Percentiles rank a stretch among this genome's conserved stretches.
Evolutionary conservation across 257 asterid genomes (phyloP).

Genomic region (Leptodermis oblonga): DNA sequence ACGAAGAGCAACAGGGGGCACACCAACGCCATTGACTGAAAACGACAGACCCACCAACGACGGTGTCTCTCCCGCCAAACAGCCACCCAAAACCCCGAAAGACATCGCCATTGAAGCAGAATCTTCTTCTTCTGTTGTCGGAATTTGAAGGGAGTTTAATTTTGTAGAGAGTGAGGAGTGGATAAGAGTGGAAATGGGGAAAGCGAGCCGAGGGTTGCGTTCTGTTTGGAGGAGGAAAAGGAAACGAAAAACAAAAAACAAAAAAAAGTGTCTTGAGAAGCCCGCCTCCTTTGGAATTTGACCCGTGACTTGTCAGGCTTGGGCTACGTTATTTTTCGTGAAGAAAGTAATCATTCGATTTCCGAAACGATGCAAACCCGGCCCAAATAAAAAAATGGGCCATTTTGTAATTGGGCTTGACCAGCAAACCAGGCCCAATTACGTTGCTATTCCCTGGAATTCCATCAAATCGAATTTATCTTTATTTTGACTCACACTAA

Average conservation of each 20-base stretch:
- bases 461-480: no score
- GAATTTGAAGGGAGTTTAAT: not conserved
- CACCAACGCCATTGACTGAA: not conserved
- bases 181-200: conserved; percentile 31
- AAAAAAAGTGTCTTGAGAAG: not conserved
- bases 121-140: not conserved
- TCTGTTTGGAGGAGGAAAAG: no score
- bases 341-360: no score
- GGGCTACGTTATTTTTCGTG: not conserved
- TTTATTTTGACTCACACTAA: no score
- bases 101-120: conserved; percentile 55
- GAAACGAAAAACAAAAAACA: no score
- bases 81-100: conserved; percentile 32
- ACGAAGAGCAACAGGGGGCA: conserved; percentile 6
- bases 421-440: no score
- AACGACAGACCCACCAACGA: conserved; percentile 32
- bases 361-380: not conserved
- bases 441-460: no score
- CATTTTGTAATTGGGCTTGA: not conserved
- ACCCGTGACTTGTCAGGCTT: conserved; percentile 5
- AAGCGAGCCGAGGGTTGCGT: conserved; percentile 19
- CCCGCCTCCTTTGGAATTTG: conserved; percentile 4
- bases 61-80: conserved; percentile 33
- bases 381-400: not conserved
- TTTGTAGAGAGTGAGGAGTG: conserved; percentile 1